A percentile compares a stretch with the other conserved stretches of the same genome.
These are phyloP conservation scores for Corylus heterophylla DNA, from an alignment of 306 rosid species.

Conservation along the genomic window DNA sequence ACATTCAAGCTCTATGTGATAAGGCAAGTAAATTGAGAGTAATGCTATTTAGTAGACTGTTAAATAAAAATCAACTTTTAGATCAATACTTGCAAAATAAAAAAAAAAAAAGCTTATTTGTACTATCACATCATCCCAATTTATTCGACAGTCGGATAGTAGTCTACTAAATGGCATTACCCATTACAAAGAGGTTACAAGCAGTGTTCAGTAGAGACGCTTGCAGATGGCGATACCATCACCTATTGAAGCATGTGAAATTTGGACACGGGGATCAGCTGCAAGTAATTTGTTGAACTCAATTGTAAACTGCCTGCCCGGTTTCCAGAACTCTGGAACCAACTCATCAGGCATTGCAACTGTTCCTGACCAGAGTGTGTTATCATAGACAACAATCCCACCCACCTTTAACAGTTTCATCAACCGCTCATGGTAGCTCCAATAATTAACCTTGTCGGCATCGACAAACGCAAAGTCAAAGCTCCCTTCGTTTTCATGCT, in stretches of 20 bases:
- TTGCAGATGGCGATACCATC: constrained; percentile 58
- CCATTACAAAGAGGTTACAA: too few species aligned
- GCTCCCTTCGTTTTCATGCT: constrained; percentile 45
- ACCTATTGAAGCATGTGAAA: constrained; percentile 45
- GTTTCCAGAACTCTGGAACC: constrained; percentile 23
- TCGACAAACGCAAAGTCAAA: constrained; percentile 63
- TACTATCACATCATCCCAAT: too few species aligned
- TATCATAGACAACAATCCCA: constrained; percentile 52
- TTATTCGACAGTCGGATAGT: too few species aligned
- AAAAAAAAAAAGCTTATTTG: too few species aligned
- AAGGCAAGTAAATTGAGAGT: too few species aligned
- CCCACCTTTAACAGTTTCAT: constrained; percentile 51
- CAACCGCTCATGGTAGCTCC: constrained; percentile 58
- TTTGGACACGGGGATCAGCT: constrained; percentile 40
- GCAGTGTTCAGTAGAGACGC: constrained; percentile 28
- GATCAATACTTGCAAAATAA: too few species aligned
- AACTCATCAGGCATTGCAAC: constrained; percentile 42
- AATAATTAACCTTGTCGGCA: constrained; percentile 52
- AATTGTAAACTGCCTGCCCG: constrained; percentile 16
- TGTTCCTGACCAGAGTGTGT: constrained; percentile 61
- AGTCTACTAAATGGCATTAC: too few species aligned
- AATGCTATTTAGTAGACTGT: too few species aligned
- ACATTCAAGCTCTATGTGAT: too few species aligned
- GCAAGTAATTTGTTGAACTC: constrained; percentile 46
- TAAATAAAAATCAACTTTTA: too few species aligned